These are phyloP conservation scores for Cyclostephanos invisitatus DNA, from an alignment of 108 stramenopile genomes.

Conservation along the genomic window DNA sequence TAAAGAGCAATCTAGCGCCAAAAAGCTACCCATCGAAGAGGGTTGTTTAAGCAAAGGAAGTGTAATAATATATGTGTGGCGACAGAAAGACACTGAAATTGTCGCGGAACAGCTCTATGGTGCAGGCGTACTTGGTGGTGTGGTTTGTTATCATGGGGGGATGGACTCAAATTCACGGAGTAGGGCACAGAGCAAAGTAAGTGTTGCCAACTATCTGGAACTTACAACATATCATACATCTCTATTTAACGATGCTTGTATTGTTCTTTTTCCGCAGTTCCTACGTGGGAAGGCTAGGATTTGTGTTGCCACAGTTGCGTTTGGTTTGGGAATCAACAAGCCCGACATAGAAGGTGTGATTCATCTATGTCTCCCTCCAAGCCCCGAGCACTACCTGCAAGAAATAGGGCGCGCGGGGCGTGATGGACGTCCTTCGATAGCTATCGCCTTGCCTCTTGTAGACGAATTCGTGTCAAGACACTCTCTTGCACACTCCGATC, in stretches of 20 bases:
- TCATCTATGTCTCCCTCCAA: slow-evolving; percentile 88
- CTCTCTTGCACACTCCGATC: slow-evolving; percentile 78
- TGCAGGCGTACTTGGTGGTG: slow-evolving; percentile 66
- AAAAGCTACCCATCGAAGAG: slow-evolving; percentile 41
- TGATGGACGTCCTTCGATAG: slow-evolving; percentile 81
- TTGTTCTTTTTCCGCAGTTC: slow-evolving; percentile 46
- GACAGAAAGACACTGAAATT: slow-evolving; percentile 85
- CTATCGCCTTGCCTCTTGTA: slow-evolving; percentile 71
- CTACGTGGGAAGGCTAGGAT: slow-evolving; percentile 88
- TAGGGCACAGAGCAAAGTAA: slow-evolving; percentile 77
- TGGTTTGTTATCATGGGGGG: slow-evolving; percentile 88
- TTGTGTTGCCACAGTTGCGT: slow-evolving; percentile 94
- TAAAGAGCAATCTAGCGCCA: slow-evolving; percentile 13
- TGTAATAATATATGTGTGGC: slow-evolving; percentile 93
- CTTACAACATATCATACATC: neutral
- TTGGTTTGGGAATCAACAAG: slow-evolving; percentile 98
- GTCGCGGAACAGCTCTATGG: slow-evolving; percentile 73
- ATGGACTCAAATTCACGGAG: slow-evolving; percentile 75
- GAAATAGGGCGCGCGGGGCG: slow-evolving; percentile 98
- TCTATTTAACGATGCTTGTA: neutral
- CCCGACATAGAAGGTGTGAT: slow-evolving; percentile 86
- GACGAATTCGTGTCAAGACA: slow-evolving; percentile 76
- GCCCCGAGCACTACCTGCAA: slow-evolving; percentile 93
- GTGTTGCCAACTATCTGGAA: neutral
- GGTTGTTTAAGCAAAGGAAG: slow-evolving; percentile 73